Conservation (phyloP, 208 protist species). For the Trypanosoma grayi region DNA sequence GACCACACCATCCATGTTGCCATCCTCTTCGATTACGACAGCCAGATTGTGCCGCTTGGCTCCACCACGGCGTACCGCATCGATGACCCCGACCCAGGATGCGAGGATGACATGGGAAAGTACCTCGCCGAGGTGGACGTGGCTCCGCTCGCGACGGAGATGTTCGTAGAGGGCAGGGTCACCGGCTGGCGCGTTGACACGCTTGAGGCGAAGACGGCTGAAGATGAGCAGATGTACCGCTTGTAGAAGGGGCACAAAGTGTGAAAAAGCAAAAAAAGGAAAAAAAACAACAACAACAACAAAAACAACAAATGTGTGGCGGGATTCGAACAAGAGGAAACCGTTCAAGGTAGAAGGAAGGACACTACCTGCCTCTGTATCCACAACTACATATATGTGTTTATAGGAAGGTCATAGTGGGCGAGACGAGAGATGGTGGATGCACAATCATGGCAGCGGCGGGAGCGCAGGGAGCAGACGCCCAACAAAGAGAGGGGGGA, state of each 20-base stretch:
- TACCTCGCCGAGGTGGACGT: constrained; percentile 79
- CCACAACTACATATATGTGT: no score
- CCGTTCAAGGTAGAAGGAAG: background rate
- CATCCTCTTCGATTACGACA: constrained; percentile 84
- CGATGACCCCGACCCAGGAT: constrained; percentile 70
- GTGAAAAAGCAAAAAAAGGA: constrained; percentile 9
- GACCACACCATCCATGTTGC: constrained; percentile 74
- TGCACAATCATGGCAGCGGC: no score
- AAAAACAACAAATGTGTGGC: background rate
- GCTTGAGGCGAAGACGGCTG: constrained; percentile 59
- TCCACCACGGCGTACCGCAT: constrained; percentile 69
- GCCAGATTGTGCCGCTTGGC: constrained; percentile 67
- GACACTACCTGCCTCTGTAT: no score
- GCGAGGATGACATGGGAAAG: constrained; percentile 75
- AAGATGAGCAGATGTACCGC: constrained; percentile 59
- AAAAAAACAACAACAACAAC: constrained; percentile 8
- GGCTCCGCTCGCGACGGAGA: constrained; percentile 54
- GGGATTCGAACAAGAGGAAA: no score
- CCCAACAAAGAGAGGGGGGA: no score
- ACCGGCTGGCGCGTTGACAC: constrained; percentile 81
- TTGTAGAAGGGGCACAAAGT: constrained; percentile 30
- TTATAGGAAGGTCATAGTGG: no score
- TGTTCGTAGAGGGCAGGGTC: constrained; percentile 69
- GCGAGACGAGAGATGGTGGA: no score
- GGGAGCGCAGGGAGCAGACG: no score